phyloP scores from a whole-genome alignment of 805 yeast species.

The Metschnikowia continentalis region DNA sequence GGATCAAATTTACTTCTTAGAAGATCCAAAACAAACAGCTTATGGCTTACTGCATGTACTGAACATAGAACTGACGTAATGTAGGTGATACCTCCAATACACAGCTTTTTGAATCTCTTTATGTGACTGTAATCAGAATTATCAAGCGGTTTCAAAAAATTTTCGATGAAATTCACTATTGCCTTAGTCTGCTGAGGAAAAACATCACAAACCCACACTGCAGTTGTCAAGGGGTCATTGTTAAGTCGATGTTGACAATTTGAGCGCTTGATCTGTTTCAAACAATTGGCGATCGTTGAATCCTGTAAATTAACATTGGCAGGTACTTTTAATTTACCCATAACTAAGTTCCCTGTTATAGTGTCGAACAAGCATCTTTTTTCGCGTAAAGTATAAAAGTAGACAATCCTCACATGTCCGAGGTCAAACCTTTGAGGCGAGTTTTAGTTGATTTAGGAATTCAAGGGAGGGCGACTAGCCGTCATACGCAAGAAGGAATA shows the following conservation, averaged over 20 bases:
- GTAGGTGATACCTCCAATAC: neutral
- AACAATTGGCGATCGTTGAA: slow-evolving; percentile 42
- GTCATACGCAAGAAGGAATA: neutral
- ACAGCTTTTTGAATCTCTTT: slow-evolving; percentile 49
- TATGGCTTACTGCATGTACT: slow-evolving; percentile 23
- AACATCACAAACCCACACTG: slow-evolving; percentile 49
- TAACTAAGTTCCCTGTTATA: neutral
- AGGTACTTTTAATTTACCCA: slow-evolving; percentile 15
- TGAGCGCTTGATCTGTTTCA: slow-evolving; percentile 42
- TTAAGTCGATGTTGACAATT: slow-evolving; percentile 10
- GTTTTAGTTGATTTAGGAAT: neutral
- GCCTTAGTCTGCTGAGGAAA: slow-evolving; percentile 32
- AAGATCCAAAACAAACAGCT: slow-evolving; percentile 23
- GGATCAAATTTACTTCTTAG: slow-evolving; percentile 7
- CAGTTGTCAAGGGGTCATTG: slow-evolving; percentile 25
- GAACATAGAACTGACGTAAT: slow-evolving; percentile 49
- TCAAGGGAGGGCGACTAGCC: neutral
- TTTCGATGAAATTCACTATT: slow-evolving; percentile 25
- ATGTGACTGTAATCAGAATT: slow-evolving; percentile 36
- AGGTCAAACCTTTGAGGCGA: neutral
- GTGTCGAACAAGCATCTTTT: neutral
- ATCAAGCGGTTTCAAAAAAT: slow-evolving; percentile 26
- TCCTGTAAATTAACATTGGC: slow-evolving; percentile 40
- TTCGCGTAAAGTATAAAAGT: neutral
- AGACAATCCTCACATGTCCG: neutral